phyloP scores from a whole-genome alignment of 352 stramenopile species.

The Discostella stelligera region DNA sequence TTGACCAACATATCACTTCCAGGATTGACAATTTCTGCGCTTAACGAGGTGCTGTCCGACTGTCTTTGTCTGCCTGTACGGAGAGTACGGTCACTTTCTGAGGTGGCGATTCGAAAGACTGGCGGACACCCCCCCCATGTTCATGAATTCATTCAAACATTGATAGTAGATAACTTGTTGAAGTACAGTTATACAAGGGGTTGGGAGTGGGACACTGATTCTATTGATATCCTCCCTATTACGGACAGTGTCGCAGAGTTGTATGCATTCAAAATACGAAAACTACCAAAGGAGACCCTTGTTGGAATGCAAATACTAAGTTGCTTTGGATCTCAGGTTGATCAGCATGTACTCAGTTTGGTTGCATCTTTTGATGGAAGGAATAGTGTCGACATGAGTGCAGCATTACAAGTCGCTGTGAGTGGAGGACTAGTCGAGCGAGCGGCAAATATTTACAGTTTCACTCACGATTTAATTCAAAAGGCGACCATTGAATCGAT shows the following conservation, averaged over 20 bases:
- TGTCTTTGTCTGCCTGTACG: conserved; percentile 31
- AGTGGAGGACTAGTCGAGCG: conserved; percentile 24
- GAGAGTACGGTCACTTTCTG: conserved; percentile 24
- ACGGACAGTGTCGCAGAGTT: conserved; percentile 33
- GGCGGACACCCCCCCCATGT: conserved; percentile 37
- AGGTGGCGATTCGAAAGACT: conserved; percentile 37
- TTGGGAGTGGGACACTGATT: conserved; percentile 41
- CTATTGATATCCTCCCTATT: conserved; percentile 33
- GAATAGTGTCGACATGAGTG: conserved; percentile 24
- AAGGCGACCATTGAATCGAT: conserved; percentile 35
- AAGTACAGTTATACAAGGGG: conserved; percentile 27
- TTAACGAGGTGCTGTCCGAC: conserved; percentile 31
- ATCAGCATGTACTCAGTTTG: conserved; percentile 22
- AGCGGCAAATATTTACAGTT: conserved; percentile 11
- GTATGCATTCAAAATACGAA: conserved; percentile 21
- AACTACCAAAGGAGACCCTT: conserved; percentile 18
- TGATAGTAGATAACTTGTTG: conserved; percentile 32
- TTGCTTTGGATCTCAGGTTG: conserved; percentile 25
- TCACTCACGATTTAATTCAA: conserved; percentile 32
- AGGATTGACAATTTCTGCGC: conserved; percentile 16
- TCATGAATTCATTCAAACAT: conserved; percentile 33
- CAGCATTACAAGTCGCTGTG: conserved; percentile 19
- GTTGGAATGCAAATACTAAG: conserved; percentile 29
- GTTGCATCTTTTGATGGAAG: conserved; percentile 29
- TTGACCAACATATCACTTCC: conserved; percentile 18